Base-by-base conservation (phyloP, 2,329 filamentous ascomycete species). In the Nothopassalora personata region DNA sequence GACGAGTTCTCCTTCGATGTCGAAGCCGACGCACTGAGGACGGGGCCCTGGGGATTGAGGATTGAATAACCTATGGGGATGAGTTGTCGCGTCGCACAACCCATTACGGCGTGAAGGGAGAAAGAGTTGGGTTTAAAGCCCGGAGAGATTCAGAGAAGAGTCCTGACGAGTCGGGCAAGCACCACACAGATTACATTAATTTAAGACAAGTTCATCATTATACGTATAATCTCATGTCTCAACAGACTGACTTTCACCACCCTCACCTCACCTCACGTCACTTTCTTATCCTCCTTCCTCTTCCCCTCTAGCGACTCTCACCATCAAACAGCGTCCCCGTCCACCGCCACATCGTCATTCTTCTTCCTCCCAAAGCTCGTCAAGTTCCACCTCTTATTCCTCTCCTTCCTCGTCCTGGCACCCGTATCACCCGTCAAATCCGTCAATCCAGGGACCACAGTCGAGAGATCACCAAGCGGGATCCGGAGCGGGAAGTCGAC, bases 401-500 rank as follows among this genome's bases (percentile, higher is more conserved):
- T n/a, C 43, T 47, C 15, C 39, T 30, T 13, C 36, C 36, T 30
- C 5, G 36, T 28, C 36, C 47, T 23, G 6, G 27, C 53, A 8
- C 33, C 36, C 8, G 36, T 31, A 18, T 46, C 27, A 19, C 36
- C 27, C 6, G 43, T 43, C 18, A 45, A 27, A 33, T 61, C 61
- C 13, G 56, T 60, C 19, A 66, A 33, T 7, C 53, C 51, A 27
- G 64, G 64, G 3, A 66, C 56, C 30, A 66, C 46, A 13, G 56
- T 51, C 5, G 59, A 54, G 8, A 66, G 49, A 45, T 66, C 64
- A 5, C 64, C 64, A 45, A 66, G 51, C 28, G 64, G 64, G 6
- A 66, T 31, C 13, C 54, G 54, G 13, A 62, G 5, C 6, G 64
- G 64, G 43, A 66, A 66, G 53, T 66, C 64, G 18, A 66, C 64